These are phyloP conservation scores for Echium plantagineum DNA, from an alignment of 257 asterid species.

Conservation along the genomic window DNA sequence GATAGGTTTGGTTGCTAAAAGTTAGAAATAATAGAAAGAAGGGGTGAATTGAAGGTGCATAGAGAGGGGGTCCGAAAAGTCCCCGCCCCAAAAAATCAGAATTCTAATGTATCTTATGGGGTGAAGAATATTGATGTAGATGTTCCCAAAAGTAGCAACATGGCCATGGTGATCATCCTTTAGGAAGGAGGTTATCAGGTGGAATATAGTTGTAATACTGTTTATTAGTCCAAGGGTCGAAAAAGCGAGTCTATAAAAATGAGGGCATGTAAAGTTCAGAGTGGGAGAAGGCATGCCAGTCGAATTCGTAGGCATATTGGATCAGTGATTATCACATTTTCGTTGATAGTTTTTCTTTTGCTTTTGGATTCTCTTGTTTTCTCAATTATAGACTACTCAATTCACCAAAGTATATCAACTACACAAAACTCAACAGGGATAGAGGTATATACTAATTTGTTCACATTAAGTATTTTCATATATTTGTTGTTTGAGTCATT, in stretches of 20 bases:
- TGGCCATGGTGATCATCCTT: slow-evolving; percentile 28
- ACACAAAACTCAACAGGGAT: slow-evolving; percentile 14
- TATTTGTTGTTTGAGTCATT: neutral
- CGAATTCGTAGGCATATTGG: slow-evolving; percentile 44
- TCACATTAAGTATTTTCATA: neutral
- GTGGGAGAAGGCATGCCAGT: slow-evolving; percentile 36
- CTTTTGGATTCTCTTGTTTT: slow-evolving; percentile 51
- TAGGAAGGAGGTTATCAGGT: slow-evolving; percentile 46
- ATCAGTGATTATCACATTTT: slow-evolving; percentile 37
- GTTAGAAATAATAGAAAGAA: neutral
- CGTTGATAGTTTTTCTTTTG: slow-evolving; percentile 39
- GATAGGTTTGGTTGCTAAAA: neutral
- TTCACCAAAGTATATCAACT: slow-evolving; percentile 25
- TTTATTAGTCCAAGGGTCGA: slow-evolving; percentile 27
- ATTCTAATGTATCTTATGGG: slow-evolving; percentile 22
- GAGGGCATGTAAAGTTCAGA: slow-evolving; percentile 24
- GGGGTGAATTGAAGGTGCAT: slow-evolving; percentile 13
- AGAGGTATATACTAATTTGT: slow-evolving; percentile 28
- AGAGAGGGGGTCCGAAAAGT: slow-evolving; percentile 32
- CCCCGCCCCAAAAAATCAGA: slow-evolving; percentile 22
- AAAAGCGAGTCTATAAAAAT: slow-evolving; percentile 36
- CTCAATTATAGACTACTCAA: slow-evolving; percentile 35
- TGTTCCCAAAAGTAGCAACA: slow-evolving; percentile 21
- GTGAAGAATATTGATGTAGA: slow-evolving; percentile 28
- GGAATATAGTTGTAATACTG: slow-evolving; percentile 36